These are phyloP conservation scores for Geopyxis carbonaria DNA, from an alignment of 495 filamentous ascomycete species.

Conservation along the genomic window DNA sequence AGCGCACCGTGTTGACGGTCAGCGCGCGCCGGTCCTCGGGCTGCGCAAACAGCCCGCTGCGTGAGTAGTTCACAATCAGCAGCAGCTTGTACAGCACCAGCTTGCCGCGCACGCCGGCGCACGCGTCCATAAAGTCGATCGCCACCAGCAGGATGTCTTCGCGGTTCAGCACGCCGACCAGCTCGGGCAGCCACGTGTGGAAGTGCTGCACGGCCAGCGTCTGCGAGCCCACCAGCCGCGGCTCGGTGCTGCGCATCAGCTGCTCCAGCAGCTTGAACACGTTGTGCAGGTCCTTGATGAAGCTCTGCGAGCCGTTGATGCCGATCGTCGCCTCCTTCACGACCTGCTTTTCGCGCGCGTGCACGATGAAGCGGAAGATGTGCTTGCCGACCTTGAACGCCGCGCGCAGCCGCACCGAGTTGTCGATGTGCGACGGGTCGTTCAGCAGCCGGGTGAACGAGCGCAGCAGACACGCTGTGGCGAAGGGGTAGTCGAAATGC, in stretches of 20 bases:
- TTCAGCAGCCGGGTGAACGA: conserved; percentile 70
- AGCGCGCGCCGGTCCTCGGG: conserved; percentile 55
- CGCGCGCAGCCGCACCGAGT: conserved; percentile 66
- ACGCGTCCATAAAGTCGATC: conserved; percentile 85
- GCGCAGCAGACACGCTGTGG: conserved; percentile 74
- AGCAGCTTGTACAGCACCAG: conserved; percentile 87
- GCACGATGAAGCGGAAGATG: conserved; percentile 87
- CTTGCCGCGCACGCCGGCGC: conserved; percentile 74
- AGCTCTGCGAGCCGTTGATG: conserved; percentile 53
- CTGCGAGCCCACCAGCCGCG: conserved; percentile 78
- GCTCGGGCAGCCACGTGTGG: conserved; percentile 86
- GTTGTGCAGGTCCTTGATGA: conserved; percentile 63
- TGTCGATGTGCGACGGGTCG: conserved; percentile 60
- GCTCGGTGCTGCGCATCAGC: conserved; percentile 72
- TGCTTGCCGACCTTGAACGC: conserved; percentile 91
- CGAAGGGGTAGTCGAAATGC: conserved; percentile 84
- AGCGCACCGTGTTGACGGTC: conserved; percentile 66
- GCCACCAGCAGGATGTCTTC: conserved; percentile 84
- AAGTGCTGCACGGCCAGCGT: conserved; percentile 93
- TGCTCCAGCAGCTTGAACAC: conserved; percentile 81
- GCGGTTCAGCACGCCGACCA: conserved; percentile 53
- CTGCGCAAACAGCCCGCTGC: conserved; percentile 58
- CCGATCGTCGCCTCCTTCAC: conserved; percentile 79
- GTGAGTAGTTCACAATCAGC: conserved; percentile 75
- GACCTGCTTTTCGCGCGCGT: conserved; percentile 71